Evolutionary conservation across 306 rosid species (phyloP).

Genomic region (Vicia sativa): DNA sequence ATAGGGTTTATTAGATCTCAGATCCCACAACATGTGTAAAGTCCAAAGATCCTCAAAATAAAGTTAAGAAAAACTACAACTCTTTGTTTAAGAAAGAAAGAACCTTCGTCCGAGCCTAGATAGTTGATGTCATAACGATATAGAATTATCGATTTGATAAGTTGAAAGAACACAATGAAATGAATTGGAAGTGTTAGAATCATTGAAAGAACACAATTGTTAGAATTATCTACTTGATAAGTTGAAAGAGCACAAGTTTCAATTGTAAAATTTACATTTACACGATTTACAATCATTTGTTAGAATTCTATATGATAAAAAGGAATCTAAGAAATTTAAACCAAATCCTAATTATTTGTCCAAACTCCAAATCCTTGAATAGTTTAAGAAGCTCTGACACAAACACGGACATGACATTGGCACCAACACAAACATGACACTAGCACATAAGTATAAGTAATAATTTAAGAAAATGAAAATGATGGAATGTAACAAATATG

Average conservation of each 20-base stretch:
- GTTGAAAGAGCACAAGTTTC: no score
- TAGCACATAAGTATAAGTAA: not conserved
- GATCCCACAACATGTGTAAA: not conserved
- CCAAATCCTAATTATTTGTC: conserved; percentile 1
- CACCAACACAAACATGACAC: not conserved
- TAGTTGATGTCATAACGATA: not conserved
- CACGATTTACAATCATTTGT: not conserved
- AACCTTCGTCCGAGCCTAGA: not conserved
- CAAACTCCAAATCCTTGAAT: not conserved
- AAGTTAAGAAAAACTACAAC: not conserved
- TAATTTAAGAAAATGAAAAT: not conserved
- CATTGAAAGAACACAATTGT: no score
- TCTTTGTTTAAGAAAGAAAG: not conserved
- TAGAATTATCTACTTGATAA: no score
- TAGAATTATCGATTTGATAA: not conserved
- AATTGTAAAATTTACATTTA: not conserved
- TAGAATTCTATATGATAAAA: not conserved
- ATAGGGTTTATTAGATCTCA: not conserved
- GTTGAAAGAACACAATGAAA: not conserved
- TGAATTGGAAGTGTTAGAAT: not conserved
- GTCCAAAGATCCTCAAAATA: not conserved
- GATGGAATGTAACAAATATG: not conserved
- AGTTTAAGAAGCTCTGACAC: not conserved
- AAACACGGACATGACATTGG: not conserved
- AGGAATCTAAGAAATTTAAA: not conserved